Percentiles rank a stretch among this genome's conserved stretches.
Evolutionary conservation across 1,139 yeast species (phyloP).

Genomic region (Zygoascus sp.): DNA sequence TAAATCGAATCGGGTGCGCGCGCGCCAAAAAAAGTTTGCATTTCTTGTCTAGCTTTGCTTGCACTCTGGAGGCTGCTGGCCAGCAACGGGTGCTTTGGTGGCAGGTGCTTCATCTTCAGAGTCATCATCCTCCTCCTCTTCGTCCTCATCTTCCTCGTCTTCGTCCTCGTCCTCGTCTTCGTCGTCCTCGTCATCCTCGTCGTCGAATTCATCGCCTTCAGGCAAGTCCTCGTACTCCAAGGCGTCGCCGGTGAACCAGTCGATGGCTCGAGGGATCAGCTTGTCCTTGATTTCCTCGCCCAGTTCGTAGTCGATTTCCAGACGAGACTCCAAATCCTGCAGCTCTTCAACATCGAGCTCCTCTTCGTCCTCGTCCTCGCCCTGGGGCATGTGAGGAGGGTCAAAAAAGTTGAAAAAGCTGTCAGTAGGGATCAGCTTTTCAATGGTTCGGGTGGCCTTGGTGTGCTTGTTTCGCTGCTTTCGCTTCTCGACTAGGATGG

Average conservation of each 20-base stretch:
- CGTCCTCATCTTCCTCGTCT: slow-evolving; percentile 49
- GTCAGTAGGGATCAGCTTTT: slow-evolving; percentile 86
- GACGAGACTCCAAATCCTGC: slow-evolving; percentile 73
- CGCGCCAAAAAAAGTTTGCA: too few relatives aligned
- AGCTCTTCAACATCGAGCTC: slow-evolving; percentile 49
- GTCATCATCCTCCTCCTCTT: slow-evolving; percentile 39
- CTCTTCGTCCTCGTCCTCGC: slow-evolving; percentile 46
- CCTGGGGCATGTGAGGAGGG: slow-evolving; percentile 78
- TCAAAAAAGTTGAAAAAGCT: slow-evolving; percentile 94
- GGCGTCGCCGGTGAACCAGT: slow-evolving; percentile 99
- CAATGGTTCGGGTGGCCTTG: slow-evolving; percentile 93
- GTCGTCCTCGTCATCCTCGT: slow-evolving; percentile 57
- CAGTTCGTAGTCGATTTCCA: slow-evolving; percentile 88
- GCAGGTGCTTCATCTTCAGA: slow-evolving; percentile 37
- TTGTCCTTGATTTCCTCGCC: slow-evolving; percentile 97
- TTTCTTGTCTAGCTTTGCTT: slow-evolving; percentile 56
- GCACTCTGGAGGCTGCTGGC: slow-evolving; percentile 62
- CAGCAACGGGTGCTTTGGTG: neutral
- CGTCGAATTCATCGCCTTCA: slow-evolving; percentile 41
- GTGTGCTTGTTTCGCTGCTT: slow-evolving; percentile 98
- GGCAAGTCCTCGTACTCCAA: slow-evolving; percentile 53
- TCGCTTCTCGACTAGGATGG: slow-evolving; percentile 85
- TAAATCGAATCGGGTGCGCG: too few relatives aligned
- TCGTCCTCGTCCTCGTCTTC: slow-evolving; percentile 48
- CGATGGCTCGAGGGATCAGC: slow-evolving; percentile 91